These are phyloP conservation scores for Salvia sclarea DNA, from an alignment of 305 asterid genomes.

Conservation along the genomic window DNA sequence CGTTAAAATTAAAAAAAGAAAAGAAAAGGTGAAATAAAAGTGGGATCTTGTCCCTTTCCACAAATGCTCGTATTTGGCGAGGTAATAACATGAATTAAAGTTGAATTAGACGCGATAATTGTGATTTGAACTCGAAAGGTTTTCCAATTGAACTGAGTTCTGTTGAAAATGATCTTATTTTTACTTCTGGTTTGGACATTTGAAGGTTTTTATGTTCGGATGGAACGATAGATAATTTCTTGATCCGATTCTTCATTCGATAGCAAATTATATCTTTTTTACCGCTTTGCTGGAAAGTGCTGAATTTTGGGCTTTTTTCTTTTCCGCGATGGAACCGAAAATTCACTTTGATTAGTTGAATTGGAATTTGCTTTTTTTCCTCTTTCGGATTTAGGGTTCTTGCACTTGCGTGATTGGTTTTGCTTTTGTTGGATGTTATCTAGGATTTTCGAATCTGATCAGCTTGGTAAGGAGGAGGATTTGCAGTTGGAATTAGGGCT, in stretches of 20 bases:
- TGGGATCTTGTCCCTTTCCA: conserved; percentile 46
- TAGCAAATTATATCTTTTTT: conserved; percentile 20
- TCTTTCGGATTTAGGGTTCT: conserved; percentile 34
- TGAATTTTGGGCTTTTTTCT: conserved; percentile 25
- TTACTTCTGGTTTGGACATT: conserved; percentile 26
- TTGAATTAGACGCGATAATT: conserved; percentile 25
- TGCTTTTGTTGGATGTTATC: conserved; percentile 38
- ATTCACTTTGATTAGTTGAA: conserved; percentile 37
- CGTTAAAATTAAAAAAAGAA: conserved; percentile 17
- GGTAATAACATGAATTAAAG: conserved; percentile 32
- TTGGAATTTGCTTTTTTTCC: conserved; percentile 28
- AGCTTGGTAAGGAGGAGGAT: conserved; percentile 31
- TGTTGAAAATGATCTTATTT: background rate
- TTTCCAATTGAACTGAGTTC: conserved; percentile 30
- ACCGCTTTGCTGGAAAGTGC: conserved; percentile 28
- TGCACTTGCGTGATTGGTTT: conserved; percentile 31
- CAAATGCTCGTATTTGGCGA: conserved; percentile 47
- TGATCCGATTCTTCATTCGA: conserved; percentile 42
- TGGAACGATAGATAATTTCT: conserved; percentile 26
- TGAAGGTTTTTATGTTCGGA: conserved; percentile 12
- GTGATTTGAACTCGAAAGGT: conserved; percentile 15
- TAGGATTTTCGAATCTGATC: conserved; percentile 46
- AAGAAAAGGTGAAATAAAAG: conserved; percentile 10
- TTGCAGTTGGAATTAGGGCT: conserved; percentile 37
- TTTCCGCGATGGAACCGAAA: conserved; percentile 14